These are phyloP conservation scores for Aspergillus carlsbadensis DNA, from an alignment of 495 filamentous ascomycete species.

Conservation along the genomic window DNA sequence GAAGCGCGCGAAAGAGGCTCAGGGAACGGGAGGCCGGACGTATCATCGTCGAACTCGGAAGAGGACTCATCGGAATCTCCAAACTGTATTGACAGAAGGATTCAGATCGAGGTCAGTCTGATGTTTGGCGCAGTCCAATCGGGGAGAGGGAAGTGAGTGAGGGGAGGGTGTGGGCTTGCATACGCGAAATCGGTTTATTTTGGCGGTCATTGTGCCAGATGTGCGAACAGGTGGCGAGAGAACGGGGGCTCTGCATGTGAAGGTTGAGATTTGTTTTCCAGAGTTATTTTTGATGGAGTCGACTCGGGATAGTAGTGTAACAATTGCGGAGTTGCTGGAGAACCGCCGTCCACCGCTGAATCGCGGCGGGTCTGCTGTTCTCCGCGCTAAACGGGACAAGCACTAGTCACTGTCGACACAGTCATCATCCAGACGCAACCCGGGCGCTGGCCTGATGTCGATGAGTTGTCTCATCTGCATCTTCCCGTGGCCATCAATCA, in stretches of 20 bases:
- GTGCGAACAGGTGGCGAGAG: neutral
- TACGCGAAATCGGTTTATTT: slow-evolving; percentile 47
- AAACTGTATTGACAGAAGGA: slow-evolving; percentile 34
- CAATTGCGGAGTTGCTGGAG: slow-evolving; percentile 1
- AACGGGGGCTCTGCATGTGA: neutral
- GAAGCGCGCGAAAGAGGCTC: slow-evolving; percentile 72
- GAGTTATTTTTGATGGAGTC: neutral
- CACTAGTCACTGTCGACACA: neutral
- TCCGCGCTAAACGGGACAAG: too few relatives aligned
- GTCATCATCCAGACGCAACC: neutral
- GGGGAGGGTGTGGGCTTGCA: slow-evolving; percentile 7
- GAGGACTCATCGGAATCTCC: slow-evolving; percentile 50
- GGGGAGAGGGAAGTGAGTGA: neutral
- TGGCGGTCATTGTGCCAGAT: slow-evolving; percentile 11
- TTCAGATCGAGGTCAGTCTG: slow-evolving; percentile 11
- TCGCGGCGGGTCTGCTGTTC: too few relatives aligned
- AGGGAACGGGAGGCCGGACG: slow-evolving; percentile 77
- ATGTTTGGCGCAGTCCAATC: neutral
- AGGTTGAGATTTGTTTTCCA: neutral
- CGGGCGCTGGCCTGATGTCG: too few relatives aligned
- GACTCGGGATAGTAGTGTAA: neutral
- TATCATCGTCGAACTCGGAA: slow-evolving; percentile 59
- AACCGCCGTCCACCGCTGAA: neutral
- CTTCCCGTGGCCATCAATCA: slow-evolving; percentile 11
- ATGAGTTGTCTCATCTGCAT: neutral